Base-by-base conservation (phyloP, 2,329 filamentous ascomycete genomes). In the Fusarium sp. region DNA sequence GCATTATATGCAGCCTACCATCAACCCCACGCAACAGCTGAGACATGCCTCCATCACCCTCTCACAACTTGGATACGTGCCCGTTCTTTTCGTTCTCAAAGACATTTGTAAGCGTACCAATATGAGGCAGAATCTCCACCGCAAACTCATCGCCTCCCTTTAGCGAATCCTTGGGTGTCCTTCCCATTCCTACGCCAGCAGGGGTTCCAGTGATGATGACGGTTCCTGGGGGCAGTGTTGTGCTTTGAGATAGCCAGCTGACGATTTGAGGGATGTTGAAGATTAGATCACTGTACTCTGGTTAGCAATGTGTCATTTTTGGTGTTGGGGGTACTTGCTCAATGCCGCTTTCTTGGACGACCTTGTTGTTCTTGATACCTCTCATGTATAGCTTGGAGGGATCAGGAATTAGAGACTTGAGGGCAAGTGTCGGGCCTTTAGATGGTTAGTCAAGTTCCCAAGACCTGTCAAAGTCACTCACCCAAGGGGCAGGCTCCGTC, bases 181-280 rank as follows among this genome's bases (percentile, higher is more conserved):
- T 83, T n/a, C 89, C 90, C 84, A 90, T 88, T 2, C 89, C 90
- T 16, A 93, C 90, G 25, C 90, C 90, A 62, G 89, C 85, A 0
- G 90, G 90, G 6, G 89, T 90, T 64, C 89, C 89, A 5, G 88
- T 90, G 69, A 90, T 89, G 61, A 91, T 89, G 55, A 90, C 61
- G 74, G 90, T 88, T 20, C 88, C 89, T 1, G 87, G 84, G 42
- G 87, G 76, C 46, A 90, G 78, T 3, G 89, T 90, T 11, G 87
- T 89, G 16, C 88, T 87, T 70, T 84, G 83, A 69, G 86, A 88
- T 25, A 89, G 74, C 75, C 88, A 87, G 3, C 86, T 80, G 65
- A 90, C 85, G 4, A 84, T 86, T 78, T 87, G 82, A 53, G 83
- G 84, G 27, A 90, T 81, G 55, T 81, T 82, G 72, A 91, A 90